Conservation (phyloP, 805 yeast species). For the Saccharomycopsis malanga region DNA sequence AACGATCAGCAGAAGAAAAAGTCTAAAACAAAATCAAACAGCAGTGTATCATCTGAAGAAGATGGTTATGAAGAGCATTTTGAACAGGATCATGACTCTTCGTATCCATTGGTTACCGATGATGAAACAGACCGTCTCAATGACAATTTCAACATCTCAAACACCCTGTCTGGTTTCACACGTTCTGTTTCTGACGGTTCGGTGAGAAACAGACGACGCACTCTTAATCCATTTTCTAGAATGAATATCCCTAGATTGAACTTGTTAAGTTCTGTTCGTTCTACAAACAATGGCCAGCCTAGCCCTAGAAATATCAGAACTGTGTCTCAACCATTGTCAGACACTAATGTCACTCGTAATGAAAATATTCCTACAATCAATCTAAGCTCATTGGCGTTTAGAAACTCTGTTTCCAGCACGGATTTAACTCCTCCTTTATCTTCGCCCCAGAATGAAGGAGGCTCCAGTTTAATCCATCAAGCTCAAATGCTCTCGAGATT, state of each 20-base stretch:
- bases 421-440: not conserved
- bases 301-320: not conserved
- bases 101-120: too few species aligned
- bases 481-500: conserved; percentile 37
- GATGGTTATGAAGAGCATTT: too few species aligned
- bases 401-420: not conserved
- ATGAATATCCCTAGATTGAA: conserved; percentile 4
- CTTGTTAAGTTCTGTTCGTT: not conserved
- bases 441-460: not conserved
- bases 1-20: too few species aligned
- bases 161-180: too few species aligned
- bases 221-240: conserved; percentile 15
- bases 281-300: not conserved
- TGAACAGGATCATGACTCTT: too few species aligned
- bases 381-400: conserved; percentile 3
- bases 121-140: too few species aligned
- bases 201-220: not conserved
- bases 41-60: too few species aligned
- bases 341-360: not conserved
- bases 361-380: conserved; percentile 9
- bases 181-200: not conserved
- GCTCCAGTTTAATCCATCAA: conserved; percentile 26
- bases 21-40: too few species aligned
- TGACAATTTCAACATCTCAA: too few species aligned
- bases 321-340: not conserved